Evolutionary conservation across 805 yeast genomes (phyloP), one percentile per base, ranked within the genome.

Genomic region (Metschnikowia peoriensis): DNA sequence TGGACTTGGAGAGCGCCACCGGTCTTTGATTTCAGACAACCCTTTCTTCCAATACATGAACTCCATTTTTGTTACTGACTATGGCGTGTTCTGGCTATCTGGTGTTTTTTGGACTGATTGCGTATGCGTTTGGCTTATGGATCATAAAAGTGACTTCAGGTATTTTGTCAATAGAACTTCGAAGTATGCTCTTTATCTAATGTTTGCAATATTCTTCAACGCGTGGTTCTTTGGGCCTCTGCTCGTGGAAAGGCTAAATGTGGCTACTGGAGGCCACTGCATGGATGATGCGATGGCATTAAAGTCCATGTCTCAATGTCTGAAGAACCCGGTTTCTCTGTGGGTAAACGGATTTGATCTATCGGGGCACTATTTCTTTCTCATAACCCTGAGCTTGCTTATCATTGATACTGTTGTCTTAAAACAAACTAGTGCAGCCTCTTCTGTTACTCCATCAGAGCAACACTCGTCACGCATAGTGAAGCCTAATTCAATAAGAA

Each of bases 161-260:
- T 41, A 42, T 4, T 5, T 48, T 12, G 34, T 27, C 10, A 46
- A 51, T n/a, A 47, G 51, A 11, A 2, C 39, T 1, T 38, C 52
- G 34, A 56, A 47, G 38, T 64, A 51, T 45, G 38, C 47, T n/a
- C 39, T 58, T 7, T 50, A 55, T 38, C 43, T 63, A 17, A 6
- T 43, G 16, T 42, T 54, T 28, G 56, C 54, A 38, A 27, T 57
- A 10, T 41, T 50, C 10, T 37, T 59, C 37, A 56, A 59, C 37
- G 56, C 55, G 22, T 72, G 77, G 76, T 69, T 61, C 45, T 69
- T 71, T 47, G 77, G 77, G 2, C 64, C 66, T 1, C 67, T 63
- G 55, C 46, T 72, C 4, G 66, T 68, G 43, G 73, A 69, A 38
- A 55, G 75, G 17, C 46, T 64, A 38, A 59, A 58, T 35, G 43